A percentile compares a stretch with the other conserved stretches of the same genome.
Evolutionary conservation across 768 basidiomycete genomes (phyloP).

Genomic region (Panaeolus cyanescens): DNA sequence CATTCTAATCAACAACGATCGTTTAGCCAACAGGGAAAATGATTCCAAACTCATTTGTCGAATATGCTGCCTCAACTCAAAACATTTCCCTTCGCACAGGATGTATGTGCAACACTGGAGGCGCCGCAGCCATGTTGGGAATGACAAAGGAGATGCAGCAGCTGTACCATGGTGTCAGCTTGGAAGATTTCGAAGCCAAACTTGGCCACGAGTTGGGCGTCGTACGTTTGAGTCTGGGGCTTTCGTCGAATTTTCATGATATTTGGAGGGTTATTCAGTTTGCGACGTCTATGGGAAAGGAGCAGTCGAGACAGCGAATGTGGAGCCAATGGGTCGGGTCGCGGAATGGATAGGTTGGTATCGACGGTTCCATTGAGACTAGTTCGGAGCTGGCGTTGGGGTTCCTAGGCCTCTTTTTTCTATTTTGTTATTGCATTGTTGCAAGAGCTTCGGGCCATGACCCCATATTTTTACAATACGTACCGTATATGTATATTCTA

Average conservation of each 20-base stretch:
- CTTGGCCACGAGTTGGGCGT: constrained; percentile 75
- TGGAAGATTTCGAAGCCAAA: constrained; percentile 58
- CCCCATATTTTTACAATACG: too few relatives aligned
- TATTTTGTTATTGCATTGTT: too few relatives aligned
- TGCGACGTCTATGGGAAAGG: constrained; percentile 43
- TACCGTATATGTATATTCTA: too few relatives aligned
- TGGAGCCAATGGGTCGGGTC: constrained; percentile 34
- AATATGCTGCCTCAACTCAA: constrained; percentile 61
- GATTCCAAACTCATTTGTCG: constrained; percentile 74
- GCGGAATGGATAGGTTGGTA: not conserved
- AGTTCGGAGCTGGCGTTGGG: too few relatives aligned
- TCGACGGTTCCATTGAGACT: too few relatives aligned
- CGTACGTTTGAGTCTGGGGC: constrained; percentile 75
- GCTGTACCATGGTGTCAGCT: constrained; percentile 59
- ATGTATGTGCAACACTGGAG: constrained; percentile 89
- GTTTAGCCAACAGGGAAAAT: constrained; percentile 63
- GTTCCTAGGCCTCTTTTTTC: too few relatives aligned
- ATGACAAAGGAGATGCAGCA: constrained; percentile 66
- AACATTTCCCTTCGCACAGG: constrained; percentile 80
- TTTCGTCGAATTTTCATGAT: constrained; percentile 79
- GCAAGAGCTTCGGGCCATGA: too few relatives aligned
- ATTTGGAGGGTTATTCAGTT: constrained; percentile 60
- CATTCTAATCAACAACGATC: not conserved
- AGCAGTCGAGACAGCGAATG: constrained; percentile 17
- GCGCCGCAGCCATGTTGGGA: constrained; percentile 70